Evolutionary conservation across 2,329 filamentous ascomycete genomes (phyloP).

Genomic region (Emmonsiellopsis sp.): DNA sequence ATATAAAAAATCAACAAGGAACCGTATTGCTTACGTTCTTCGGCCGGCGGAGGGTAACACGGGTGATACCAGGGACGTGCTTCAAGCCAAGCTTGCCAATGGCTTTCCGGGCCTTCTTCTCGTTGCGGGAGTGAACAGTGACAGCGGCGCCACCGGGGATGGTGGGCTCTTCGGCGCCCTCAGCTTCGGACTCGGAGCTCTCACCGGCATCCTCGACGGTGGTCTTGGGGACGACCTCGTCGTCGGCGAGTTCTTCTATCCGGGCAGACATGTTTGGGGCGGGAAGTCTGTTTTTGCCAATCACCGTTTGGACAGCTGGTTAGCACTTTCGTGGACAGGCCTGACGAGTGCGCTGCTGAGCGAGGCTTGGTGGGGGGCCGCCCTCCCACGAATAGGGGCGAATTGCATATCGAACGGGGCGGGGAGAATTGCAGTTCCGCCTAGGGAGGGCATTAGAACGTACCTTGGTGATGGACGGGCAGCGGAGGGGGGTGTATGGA

Average conservation of each 20-base stretch:
- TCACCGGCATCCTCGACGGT: conserved; percentile 60
- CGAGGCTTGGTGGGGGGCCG: neutral
- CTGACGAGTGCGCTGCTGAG: neutral
- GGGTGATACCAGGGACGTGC: conserved; percentile 93
- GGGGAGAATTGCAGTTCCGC: neutral
- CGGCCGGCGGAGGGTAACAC: conserved; percentile 92
- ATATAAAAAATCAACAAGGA: neutral
- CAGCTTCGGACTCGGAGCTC: conserved; percentile 41
- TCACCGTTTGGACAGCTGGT: neutral
- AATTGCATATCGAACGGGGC: neutral
- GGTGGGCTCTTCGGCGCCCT: conserved; percentile 46
- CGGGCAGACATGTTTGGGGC: conserved; percentile 31
- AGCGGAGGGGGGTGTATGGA: neutral
- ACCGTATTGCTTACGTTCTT: conserved; percentile 76
- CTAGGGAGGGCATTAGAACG: conserved; percentile 17
- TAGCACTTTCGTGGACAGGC: neutral
- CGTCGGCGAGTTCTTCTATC: conserved; percentile 83
- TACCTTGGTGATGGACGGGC: conserved; percentile 1
- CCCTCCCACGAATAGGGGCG: neutral
- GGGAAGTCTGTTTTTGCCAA: neutral
- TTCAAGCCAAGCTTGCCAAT: conserved; percentile 97
- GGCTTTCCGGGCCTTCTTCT: conserved; percentile 99
- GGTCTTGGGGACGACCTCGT: conserved; percentile 71
- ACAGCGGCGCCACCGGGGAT: conserved; percentile 79
- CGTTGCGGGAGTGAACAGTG: conserved; percentile 94